Conservation (phyloP, 805 yeast species). For the Candida dajiaensis region DNA sequence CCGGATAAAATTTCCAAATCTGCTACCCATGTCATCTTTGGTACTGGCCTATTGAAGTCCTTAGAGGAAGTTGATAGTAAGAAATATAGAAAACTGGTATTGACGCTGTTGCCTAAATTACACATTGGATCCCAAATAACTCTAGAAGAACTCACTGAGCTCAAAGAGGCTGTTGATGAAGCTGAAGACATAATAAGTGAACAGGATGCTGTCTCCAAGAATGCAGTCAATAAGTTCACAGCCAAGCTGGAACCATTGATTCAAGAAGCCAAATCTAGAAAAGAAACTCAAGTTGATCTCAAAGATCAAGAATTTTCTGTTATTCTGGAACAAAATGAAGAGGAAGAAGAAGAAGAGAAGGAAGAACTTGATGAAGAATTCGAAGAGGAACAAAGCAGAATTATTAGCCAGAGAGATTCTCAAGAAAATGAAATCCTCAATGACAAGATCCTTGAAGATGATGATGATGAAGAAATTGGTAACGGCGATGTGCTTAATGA, state of each 20-base stretch:
- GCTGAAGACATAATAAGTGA: slow-evolving; percentile 24
- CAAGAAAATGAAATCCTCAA: background rate
- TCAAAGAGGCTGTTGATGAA: slow-evolving; percentile 24
- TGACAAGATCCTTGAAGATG: background rate
- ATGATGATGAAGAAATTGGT: slow-evolving; percentile 2
- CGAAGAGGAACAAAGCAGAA: slow-evolving; percentile 20
- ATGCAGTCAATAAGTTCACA: slow-evolving; percentile 29
- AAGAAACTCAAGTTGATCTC: slow-evolving; percentile 14
- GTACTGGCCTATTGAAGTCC: slow-evolving; percentile 45
- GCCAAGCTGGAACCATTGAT: slow-evolving; percentile 15
- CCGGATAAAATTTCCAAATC: slow-evolving; percentile 37
- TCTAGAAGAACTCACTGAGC: slow-evolving; percentile 20
- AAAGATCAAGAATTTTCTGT: slow-evolving; percentile 23
- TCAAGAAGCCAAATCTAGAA: slow-evolving; percentile 15
- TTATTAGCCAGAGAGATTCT: slow-evolving; percentile 1
- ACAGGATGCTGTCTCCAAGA: slow-evolving; percentile 29
- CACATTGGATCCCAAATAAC: slow-evolving; percentile 30
- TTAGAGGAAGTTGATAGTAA: slow-evolving; percentile 42
- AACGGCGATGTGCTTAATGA: background rate
- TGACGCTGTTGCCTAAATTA: slow-evolving; percentile 46
- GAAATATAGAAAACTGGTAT: slow-evolving; percentile 47
- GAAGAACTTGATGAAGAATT: slow-evolving; percentile 13
- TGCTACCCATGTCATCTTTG: slow-evolving; percentile 50
- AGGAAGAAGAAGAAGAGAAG: slow-evolving; percentile 10
- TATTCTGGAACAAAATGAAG: slow-evolving; percentile 20